Base-by-base conservation (phyloP, 2,329 filamentous ascomycete species). In the Neonectria magnoliae region DNA sequence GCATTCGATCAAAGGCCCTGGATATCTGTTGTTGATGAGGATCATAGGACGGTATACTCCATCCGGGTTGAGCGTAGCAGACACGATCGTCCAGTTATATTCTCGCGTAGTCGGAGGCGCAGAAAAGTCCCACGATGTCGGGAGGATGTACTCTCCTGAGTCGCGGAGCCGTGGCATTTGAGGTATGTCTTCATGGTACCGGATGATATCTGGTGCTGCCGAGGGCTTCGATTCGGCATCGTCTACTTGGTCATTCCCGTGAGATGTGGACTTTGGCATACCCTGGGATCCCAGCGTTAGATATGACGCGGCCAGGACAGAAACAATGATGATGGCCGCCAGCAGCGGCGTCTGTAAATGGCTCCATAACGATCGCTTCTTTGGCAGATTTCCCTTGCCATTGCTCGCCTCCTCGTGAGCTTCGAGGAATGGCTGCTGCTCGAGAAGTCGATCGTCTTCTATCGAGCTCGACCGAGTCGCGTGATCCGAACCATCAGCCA, bases 21-120 rank as follows among this genome's bases (percentile, higher is more conserved):
- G 93, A 77, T 92, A 94, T 74, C 91, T 83, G 38, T 89, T 88
- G 73, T 95, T 93, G 78, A 93, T 91, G 41, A 90, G 87, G 57
- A 93, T 86, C 82, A 91, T 86, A 9, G 81, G 83, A 20, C 85
- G 82, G 47, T 77, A 82, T 20, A 88, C 77, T 4, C 86, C 89
- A 70, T 91, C 88, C 0, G 89, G 90, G 57, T 88, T 89, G 45
- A 87, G 82, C 0, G 82, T 79, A 33, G 85, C 84, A 64, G 91
- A 87, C 10, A 79, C 75, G 31, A 92, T 84, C 0, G 80, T 85
- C 88, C 89, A 92, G 65, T 84, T 78, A 71, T 88, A 90, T 66
- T 87, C 83, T 69, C 90, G 83, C 2, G 81, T 82, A 16, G 81
- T 82, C 0, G 84, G 82, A 3, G 81, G 68, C 0, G 85, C 83